phyloP scores from a whole-genome alignment of 352 stramenopile genomes.

The Globisporangium heterothallicum region DNA sequence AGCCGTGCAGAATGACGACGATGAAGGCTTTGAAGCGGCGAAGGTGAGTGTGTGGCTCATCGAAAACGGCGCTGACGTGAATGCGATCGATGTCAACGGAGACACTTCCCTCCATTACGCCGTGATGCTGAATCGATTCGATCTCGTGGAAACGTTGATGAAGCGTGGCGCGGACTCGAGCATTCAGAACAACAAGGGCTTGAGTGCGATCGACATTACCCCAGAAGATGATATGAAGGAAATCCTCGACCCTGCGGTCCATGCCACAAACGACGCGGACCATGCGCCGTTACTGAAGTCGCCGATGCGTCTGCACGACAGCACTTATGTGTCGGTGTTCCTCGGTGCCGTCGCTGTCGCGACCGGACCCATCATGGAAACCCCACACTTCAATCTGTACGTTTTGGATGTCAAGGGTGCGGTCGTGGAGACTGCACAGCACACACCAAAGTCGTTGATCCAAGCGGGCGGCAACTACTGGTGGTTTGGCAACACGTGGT shows the following conservation, averaged over 20 bases:
- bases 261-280: conserved; percentile 31
- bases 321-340: conserved; percentile 86
- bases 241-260: conserved; percentile 55
- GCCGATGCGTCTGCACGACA: conserved; percentile 54
- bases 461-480: conserved; percentile 82
- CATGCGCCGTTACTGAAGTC: conserved; percentile 39
- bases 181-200: conserved; percentile 66
- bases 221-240: conserved; percentile 76
- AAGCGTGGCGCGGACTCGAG: conserved; percentile 75
- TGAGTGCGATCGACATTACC: conserved; percentile 64
- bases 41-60: conserved; percentile 87
- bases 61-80: conserved; percentile 78
- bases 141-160: conserved; percentile 84
- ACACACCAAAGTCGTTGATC: conserved; percentile 83
- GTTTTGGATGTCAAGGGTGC: conserved; percentile 69
- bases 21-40: conserved; percentile 85
- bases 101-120: conserved; percentile 86
- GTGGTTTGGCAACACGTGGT: conserved; percentile 89
- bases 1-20: conserved; percentile 82
- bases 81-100: conserved; percentile 71
- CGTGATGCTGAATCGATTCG: conserved; percentile 71
- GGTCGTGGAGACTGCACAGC: conserved; percentile 65
- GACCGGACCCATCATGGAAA: conserved; percentile 83
- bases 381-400: conserved; percentile 85
- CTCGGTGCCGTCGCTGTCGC: conserved; percentile 74